Evolutionary conservation across 257 asterid genomes (phyloP).

Genomic region (Striga asiatica): DNA sequence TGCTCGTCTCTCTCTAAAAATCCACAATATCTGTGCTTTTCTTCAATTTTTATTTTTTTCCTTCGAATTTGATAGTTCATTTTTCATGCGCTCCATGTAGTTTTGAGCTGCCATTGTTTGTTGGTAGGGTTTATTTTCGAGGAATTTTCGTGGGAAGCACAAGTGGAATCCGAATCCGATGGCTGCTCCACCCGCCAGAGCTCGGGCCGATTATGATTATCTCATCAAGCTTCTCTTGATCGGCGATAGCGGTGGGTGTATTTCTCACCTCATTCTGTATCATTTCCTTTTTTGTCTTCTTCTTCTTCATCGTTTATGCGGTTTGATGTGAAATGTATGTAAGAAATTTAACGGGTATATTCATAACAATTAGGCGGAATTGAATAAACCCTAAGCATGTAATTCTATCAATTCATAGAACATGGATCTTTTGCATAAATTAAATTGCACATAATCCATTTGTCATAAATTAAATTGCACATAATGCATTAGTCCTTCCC

Average conservation of each 20-base stretch:
- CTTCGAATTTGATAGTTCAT: too few relatives aligned
- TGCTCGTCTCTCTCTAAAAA: not conserved
- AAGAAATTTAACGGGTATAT: too few relatives aligned
- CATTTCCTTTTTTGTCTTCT: not conserved
- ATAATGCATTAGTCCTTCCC: too few relatives aligned
- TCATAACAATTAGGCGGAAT: too few relatives aligned
- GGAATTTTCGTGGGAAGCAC: conserved; percentile 5
- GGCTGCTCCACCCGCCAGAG: conserved; percentile 66
- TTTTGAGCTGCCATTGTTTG: not conserved
- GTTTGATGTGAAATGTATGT: not conserved
- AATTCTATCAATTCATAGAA: too few relatives aligned
- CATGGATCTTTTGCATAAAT: too few relatives aligned
- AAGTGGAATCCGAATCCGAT: conserved; percentile 19
- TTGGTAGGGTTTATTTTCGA: conserved; percentile 28
- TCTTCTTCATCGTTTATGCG: not conserved
- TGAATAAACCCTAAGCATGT: too few relatives aligned
- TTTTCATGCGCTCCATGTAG: too few relatives aligned
- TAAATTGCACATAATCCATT: too few relatives aligned
- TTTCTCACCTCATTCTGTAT: not conserved
- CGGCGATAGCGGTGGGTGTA: conserved; percentile 46
- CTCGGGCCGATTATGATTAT: conserved; percentile 60
- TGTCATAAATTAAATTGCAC: too few relatives aligned
- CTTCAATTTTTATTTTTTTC: too few relatives aligned
- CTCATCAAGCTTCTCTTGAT: conserved; percentile 57
- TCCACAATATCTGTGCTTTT: too few relatives aligned